Percentiles rank a stretch among this genome's conserved stretches.
Conservation (phyloP, 768 basidiomycete species). For the Calvatia gigantea region DNA sequence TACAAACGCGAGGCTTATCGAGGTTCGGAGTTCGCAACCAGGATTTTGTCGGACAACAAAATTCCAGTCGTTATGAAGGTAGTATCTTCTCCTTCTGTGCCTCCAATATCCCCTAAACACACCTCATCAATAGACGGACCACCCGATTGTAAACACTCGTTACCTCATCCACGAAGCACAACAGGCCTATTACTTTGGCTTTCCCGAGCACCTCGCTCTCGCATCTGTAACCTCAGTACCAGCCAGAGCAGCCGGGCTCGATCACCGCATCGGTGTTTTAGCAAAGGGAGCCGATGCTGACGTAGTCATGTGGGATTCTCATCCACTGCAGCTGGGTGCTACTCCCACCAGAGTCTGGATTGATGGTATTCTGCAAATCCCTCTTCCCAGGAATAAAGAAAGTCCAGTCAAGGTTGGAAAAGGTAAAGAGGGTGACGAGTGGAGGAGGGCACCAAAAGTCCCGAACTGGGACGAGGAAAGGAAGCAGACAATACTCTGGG, state of each 20-base stretch:
- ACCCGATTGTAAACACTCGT: slow-evolving; percentile 58
- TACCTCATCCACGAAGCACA: slow-evolving; percentile 72
- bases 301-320: slow-evolving; percentile 73
- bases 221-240: slow-evolving; percentile 65
- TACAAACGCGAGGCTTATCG: slow-evolving; percentile 59
- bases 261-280: slow-evolving; percentile 70
- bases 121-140: slow-evolving; percentile 48
- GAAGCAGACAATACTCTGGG: slow-evolving; percentile 53
- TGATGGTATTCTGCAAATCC: slow-evolving; percentile 77
- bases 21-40: slow-evolving; percentile 75
- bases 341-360: slow-evolving; percentile 79
- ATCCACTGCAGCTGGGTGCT: slow-evolving; percentile 72
- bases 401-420: slow-evolving; percentile 40
- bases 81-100: neutral
- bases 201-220: slow-evolving; percentile 55
- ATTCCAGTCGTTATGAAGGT: slow-evolving; percentile 81
- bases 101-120: neutral
- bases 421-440: slow-evolving; percentile 39
- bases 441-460: slow-evolving; percentile 44
- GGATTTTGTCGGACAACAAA: slow-evolving; percentile 68
- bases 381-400: slow-evolving; percentile 37
- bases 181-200: slow-evolving; percentile 65
- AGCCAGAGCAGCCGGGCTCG: slow-evolving; percentile 63
- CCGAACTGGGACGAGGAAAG: slow-evolving; percentile 68
- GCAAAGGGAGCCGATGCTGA: slow-evolving; percentile 59